Conservation (phyloP, 2,329 filamentous ascomycete genomes). For the Arthrobotrys pseudoclavata region DNA sequence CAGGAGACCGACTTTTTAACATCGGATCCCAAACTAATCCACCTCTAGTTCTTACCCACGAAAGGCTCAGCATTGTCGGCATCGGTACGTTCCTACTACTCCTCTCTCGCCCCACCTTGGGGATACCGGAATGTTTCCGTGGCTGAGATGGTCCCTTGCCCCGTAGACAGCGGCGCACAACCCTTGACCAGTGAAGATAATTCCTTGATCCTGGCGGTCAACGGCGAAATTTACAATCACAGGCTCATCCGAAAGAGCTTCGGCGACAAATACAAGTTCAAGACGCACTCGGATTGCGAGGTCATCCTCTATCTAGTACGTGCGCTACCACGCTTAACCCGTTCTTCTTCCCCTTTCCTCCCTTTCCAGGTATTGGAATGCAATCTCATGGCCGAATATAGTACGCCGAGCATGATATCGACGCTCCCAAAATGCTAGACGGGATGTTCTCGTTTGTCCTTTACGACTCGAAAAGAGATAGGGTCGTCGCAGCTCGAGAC, state of each 20-base stretch:
- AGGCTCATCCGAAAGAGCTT: constrained; percentile 89
- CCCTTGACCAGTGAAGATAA: constrained; percentile 93
- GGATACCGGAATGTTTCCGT: neutral
- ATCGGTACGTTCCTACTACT: constrained; percentile 74
- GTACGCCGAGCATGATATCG: constrained; percentile 92
- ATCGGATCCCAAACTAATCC: neutral
- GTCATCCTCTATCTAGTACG: constrained; percentile 96
- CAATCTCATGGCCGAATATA: constrained; percentile 65
- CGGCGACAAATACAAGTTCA: constrained; percentile 90
- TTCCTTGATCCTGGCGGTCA: constrained; percentile 91
- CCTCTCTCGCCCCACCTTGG: neutral
- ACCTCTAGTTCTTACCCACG: constrained; percentile 86
- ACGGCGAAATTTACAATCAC: constrained; percentile 99
- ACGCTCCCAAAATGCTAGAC: constrained; percentile 92
- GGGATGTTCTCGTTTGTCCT: constrained; percentile 99
- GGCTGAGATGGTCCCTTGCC: neutral
- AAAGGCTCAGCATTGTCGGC: constrained; percentile 96
- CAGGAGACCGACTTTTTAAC: neutral
- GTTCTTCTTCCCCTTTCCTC: no score
- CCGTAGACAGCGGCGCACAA: constrained; percentile 91
- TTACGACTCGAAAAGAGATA: constrained; percentile 94
- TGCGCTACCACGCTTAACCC: constrained; percentile 50
- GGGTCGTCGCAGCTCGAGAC: constrained; percentile 92
- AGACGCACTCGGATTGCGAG: constrained; percentile 98
- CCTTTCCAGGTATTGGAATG: neutral